Conservation (phyloP, 176 grass and related monocot species). For the Olyra latifolia region DNA sequence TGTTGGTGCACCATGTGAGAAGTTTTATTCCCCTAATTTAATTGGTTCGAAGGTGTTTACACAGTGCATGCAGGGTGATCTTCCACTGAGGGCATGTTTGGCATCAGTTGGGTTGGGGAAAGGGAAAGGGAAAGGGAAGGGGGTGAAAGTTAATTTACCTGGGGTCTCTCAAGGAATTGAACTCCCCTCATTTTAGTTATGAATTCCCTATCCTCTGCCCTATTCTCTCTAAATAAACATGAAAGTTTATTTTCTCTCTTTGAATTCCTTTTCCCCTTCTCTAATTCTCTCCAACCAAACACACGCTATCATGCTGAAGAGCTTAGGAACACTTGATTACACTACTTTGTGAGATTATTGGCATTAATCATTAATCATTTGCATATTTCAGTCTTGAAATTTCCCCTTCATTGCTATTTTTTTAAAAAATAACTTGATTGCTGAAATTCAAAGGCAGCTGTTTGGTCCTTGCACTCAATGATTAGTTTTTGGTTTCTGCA, state of each 20-base stretch:
- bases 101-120: too few relatives aligned
- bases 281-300: too few relatives aligned
- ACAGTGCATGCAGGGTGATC: neutral
- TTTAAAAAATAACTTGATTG: neutral
- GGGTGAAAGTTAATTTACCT: too few relatives aligned
- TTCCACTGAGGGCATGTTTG: too few relatives aligned
- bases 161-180: too few relatives aligned
- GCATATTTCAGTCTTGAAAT: neutral
- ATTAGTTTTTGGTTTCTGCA: constrained; percentile 15
- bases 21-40: neutral
- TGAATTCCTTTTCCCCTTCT: too few relatives aligned
- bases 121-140: too few relatives aligned
- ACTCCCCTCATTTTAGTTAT: too few relatives aligned
- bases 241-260: too few relatives aligned
- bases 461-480: neutral
- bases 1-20: constrained; percentile 5
- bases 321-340: neutral
- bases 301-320: too few relatives aligned
- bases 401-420: neutral
- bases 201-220: too few relatives aligned
- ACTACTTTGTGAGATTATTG: neutral
- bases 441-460: constrained; percentile 18
- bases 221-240: too few relatives aligned
- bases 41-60: neutral
- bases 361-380: constrained; percentile 13